Percentiles rank a stretch among this genome's conserved stretches.
Conservation (phyloP, 2,329 filamentous ascomycete species). For the Phyllosticta citribraziliensis region DNA sequence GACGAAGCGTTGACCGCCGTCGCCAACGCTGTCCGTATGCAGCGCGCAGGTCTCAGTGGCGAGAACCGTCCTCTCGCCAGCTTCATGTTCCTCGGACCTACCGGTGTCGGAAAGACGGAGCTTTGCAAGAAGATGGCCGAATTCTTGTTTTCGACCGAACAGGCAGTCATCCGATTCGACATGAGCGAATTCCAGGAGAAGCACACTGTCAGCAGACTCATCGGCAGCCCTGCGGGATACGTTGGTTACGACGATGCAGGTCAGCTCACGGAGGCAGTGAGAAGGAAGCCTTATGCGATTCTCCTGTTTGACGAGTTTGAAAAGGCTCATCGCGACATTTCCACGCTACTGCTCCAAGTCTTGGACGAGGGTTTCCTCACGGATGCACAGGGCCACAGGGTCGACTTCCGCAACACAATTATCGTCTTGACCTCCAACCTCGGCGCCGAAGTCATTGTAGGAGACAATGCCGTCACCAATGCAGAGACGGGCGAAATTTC, state of each 20-base stretch:
- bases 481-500: slow-evolving; percentile 57
- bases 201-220: slow-evolving; percentile 86
- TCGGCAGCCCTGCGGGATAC: slow-evolving; percentile 88
- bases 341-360: slow-evolving; percentile 81
- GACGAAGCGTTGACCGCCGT: slow-evolving; percentile 89
- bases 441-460: slow-evolving; percentile 82
- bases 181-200: slow-evolving; percentile 98
- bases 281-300: slow-evolving; percentile 90
- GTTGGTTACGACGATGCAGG: slow-evolving; percentile 96
- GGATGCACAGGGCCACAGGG: slow-evolving; percentile 89
- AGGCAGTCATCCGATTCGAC: slow-evolving; percentile 86
- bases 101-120: slow-evolving; percentile 94
- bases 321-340: slow-evolving; percentile 93
- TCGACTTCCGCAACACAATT: slow-evolving; percentile 93
- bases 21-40: slow-evolving; percentile 85
- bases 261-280: slow-evolving; percentile 88
- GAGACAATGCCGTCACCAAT: slow-evolving; percentile 54
- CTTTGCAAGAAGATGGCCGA: slow-evolving; percentile 90
- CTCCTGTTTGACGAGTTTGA: slow-evolving; percentile 96
- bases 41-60: slow-evolving; percentile 81
- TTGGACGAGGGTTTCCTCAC: slow-evolving; percentile 94
- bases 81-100: slow-evolving; percentile 96
- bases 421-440: slow-evolving; percentile 95
- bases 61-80: slow-evolving; percentile 86
- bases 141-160: slow-evolving; percentile 88